Evolutionary conservation across 331 rosid species (phyloP), one percentile per base, ranked within the genome.

Genomic region (Spiraea crenata): DNA sequence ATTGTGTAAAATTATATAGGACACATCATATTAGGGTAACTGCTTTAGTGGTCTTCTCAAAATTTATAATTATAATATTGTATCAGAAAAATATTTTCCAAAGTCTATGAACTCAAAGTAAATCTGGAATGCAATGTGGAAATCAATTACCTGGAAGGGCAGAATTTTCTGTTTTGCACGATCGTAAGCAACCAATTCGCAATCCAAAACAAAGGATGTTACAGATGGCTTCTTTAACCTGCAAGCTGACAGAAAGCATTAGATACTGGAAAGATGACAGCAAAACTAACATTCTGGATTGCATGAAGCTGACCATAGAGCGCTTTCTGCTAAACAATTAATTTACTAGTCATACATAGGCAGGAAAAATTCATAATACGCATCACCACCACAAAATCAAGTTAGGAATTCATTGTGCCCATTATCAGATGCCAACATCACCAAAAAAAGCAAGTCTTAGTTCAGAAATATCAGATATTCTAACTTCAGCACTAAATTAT

Each of bases 171-270:
- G 76, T 13, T 81, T 80, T 70, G 35, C 81, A 70, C 87, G 92
- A 63, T 93, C 87, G 77, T 91, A 93, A 60, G 92, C 99, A 83
- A 91, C 99, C 73, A 95, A 75, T 82, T 95, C 97, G 75, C 99
- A 91, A 73, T 95, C 97, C 74, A 95, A 87, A 73, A 95, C 80
- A 83, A 95, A 91, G 50, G 99, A 89, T 25, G 63, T 74, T 64
- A 91, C 91, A 63, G 82, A 62, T 70, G 96, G 15, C 83, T 95
- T 95, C 88, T 89, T 95, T 72, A 89, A 73, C 89, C 96, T 95
- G 92, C 69, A 82, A 68, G 67, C 63, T 60, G 63, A 77, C 77
- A 56, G 63, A 52, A 79, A 68, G 76, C 69, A 72, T 88, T 75
- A 82, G 80, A 68, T 73, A 44, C 45, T 68, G 51, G 44, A 45